Evolutionary conservation across 768 basidiomycete genomes (phyloP), one percentile per base, ranked within the genome.

Genomic region (Piloderma croceum): DNA sequence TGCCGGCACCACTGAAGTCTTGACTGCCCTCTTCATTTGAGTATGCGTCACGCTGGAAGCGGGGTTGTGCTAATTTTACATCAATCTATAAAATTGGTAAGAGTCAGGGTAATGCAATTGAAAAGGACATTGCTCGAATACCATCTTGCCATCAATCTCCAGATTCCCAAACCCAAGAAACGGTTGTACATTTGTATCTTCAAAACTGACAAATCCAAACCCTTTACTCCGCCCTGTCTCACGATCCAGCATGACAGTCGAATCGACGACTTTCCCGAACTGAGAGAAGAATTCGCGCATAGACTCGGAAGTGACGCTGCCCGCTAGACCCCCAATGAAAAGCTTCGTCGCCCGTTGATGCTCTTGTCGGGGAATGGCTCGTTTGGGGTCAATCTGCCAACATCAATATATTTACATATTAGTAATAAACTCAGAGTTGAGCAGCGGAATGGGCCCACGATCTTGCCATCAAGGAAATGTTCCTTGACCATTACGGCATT

Each of bases 381-480:
- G 82, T 68, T 99, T 99, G n/a, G 96, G 96, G 57, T 99, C 96
- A 60, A 99, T 99, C 94, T 99, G 58, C 39, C 29, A n/a, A n/a
- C n/a, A n/a, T n/a, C n/a, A n/a, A n/a, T n/a, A n/a, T n/a, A n/a
- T n/a, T n/a, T n/a, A n/a, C n/a, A 36, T 23, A 49, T 36, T 33
- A 27, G 36, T 15, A 41, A 42, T 29, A 33, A n/a, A 44, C 42
- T 31, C 44, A 34, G 22, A 24, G 27, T 19, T 5, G 13, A 34
- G 43, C 17, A 27, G 24, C 6, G 17, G 11, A 63, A 60, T 35
- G 31, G 41, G 73, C 91, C 64, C 62, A 97, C 96, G 52, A 91
- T 89, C 71, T 98, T 98, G 42, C 96, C 96, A 59, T 99, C 96
- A 19, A 99, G 73, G 56, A 83, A 81, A 59, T 99, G 96, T 60